Evolutionary conservation across 2,329 filamentous ascomycete genomes (phyloP).

Genomic region (Clonostachys sp.): DNA sequence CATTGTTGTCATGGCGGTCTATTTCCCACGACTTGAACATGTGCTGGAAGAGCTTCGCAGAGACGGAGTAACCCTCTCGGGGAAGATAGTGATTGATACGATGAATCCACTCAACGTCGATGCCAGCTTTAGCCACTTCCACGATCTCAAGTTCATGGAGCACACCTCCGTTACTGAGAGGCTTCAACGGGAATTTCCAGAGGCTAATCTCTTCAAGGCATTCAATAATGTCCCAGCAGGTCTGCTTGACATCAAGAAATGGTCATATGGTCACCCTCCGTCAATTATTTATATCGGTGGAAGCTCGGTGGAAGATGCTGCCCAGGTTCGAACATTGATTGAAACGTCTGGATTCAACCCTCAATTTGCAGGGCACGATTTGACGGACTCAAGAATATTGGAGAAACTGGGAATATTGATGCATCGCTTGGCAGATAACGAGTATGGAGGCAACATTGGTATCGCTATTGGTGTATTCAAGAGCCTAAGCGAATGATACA

Average conservation of each 20-base stretch:
- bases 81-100: background rate
- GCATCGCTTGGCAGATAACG: background rate
- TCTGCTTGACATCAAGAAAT: background rate
- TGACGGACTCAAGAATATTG: background rate
- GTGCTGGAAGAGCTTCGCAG: background rate
- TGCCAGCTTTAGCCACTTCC: background rate
- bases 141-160: background rate
- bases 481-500: background rate
- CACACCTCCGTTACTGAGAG: background rate
- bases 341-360: background rate
- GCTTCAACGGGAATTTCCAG: background rate
- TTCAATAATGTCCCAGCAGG: background rate
- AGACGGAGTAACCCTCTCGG: background rate
- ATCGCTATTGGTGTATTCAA: background rate
- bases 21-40: background rate
- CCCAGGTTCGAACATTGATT: background rate
- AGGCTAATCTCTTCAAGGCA: background rate
- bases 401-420: background rate
- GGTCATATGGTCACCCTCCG: background rate
- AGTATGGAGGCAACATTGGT: background rate
- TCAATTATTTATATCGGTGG: background rate
- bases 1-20: background rate
- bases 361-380: background rate
- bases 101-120: background rate
- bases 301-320: background rate